phyloP scores from a whole-genome alignment of 768 basidiomycete species.

The Pulveroboletus ravenelii region DNA sequence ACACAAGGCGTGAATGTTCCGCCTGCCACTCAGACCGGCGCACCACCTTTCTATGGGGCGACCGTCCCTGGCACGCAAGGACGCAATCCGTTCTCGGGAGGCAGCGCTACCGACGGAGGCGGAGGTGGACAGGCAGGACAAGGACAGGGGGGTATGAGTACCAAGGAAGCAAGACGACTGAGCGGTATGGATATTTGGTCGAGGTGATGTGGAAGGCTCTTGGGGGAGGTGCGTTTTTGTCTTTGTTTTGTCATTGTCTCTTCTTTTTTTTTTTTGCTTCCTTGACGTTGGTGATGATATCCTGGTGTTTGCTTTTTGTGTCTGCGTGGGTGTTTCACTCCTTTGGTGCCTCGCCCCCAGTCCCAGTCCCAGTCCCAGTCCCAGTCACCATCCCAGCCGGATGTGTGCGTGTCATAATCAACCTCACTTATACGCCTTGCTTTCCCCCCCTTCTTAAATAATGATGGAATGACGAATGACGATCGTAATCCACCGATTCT shows the following conservation, averaged over 20 bases:
- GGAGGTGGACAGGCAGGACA: slow-evolving; percentile 23
- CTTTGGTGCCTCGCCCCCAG: not conserved
- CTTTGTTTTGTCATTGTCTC: not conserved
- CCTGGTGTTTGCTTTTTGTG: slow-evolving; percentile 7
- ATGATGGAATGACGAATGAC: slow-evolving; percentile 6
- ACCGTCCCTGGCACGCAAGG: slow-evolving; percentile 47
- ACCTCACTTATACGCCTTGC: not conserved
- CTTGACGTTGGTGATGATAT: slow-evolving; percentile 7
- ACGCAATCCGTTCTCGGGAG: slow-evolving; percentile 35
- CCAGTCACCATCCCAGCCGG: not conserved
- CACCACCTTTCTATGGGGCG: slow-evolving; percentile 64
- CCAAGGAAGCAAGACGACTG: slow-evolving; percentile 56
- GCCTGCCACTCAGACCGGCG: slow-evolving; percentile 12
- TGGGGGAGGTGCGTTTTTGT: not conserved
- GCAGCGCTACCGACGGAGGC: slow-evolving; percentile 31
- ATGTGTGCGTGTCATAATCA: not conserved
- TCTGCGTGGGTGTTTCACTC: not conserved
- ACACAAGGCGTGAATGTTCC: slow-evolving; percentile 39
- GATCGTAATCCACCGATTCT: not conserved
- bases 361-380: not conserved
- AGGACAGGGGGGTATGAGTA: slow-evolving; percentile 30
- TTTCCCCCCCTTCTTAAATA: not conserved
- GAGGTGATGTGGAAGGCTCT: slow-evolving; percentile 43
- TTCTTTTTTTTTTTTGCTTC: no score
- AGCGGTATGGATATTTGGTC: slow-evolving; percentile 74